phyloP scores from a whole-genome alignment of 768 basidiomycete genomes.

The Psilocybe cyanescens region DNA sequence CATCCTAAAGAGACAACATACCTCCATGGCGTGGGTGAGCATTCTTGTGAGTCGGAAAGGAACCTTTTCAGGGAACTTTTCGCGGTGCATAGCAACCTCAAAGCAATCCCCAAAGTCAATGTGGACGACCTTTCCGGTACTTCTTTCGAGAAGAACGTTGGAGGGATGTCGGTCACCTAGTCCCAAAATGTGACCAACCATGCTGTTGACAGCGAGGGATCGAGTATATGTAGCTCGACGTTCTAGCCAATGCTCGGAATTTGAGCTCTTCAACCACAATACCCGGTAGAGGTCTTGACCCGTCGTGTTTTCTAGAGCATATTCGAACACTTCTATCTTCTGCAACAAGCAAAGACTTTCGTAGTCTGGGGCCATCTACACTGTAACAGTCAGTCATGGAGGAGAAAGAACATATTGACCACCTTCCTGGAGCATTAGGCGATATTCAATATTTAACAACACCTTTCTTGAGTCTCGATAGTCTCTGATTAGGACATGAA shows the following conservation, averaged over 20 bases:
- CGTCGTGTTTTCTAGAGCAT: conserved; percentile 96
- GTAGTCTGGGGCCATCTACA: conserved; percentile 98
- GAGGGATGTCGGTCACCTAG: conserved; percentile 98
- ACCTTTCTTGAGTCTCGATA: conserved; percentile 97
- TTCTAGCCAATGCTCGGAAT: conserved; percentile 98
- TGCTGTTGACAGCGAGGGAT: conserved; percentile 94
- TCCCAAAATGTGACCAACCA: conserved; percentile 98
- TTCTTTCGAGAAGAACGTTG: conserved; percentile 89
- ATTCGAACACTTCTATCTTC: conserved; percentile 99
- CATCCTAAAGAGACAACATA: conserved; percentile 32
- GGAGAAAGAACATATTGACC: background rate
- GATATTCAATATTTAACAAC: conserved; percentile 95
- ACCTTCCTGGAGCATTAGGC: conserved; percentile 94
- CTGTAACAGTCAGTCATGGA: background rate
- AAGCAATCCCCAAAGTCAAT: conserved; percentile 99
- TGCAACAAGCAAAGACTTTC: conserved; percentile 92
- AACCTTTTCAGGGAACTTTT: conserved; percentile 98
- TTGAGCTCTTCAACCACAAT: conserved; percentile 92
- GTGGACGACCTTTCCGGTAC: conserved; percentile 93
- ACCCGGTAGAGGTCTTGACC: conserved; percentile 98
- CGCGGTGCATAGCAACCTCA: conserved; percentile 96
- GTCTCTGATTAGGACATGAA: conserved; percentile 95
- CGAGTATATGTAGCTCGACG: conserved; percentile 95
- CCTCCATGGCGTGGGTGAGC: conserved; percentile 99
- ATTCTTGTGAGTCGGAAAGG: conserved; percentile 98